These are phyloP conservation scores for Nicotiana otophora DNA, from an alignment of 257 asterid genomes.

Conservation along the genomic window DNA sequence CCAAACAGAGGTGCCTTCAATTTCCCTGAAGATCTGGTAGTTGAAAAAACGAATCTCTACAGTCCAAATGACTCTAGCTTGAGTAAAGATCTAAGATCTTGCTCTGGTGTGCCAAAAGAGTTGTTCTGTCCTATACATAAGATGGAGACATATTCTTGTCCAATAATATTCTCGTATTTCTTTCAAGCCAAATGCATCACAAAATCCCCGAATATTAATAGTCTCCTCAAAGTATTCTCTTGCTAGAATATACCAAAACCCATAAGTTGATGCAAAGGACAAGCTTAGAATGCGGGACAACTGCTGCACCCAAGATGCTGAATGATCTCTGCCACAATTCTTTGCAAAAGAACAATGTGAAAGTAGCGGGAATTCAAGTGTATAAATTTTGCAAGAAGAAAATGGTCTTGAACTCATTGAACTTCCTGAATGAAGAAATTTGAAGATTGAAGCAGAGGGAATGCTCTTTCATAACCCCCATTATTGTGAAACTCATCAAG, in stretches of 20 bases:
- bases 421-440: background rate
- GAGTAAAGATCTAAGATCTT: background rate
- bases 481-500: background rate
- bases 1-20: background rate
- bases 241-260: background rate
- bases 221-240: background rate
- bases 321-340: background rate
- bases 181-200: conserved; percentile 1
- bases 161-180: background rate
- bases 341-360: background rate
- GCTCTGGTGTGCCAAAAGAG: background rate
- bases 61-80: background rate
- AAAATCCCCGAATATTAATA: background rate
- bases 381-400: background rate
- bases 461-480: background rate
- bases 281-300: background rate
- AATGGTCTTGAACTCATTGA: background rate
- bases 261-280: background rate
- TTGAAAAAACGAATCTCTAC: background rate
- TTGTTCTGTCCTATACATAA: conserved; percentile 1
- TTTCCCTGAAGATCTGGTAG: background rate
- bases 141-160: background rate
- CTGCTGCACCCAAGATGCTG: background rate
- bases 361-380: background rate
- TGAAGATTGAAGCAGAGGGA: background rate